These are phyloP conservation scores for Yamadazyma nakazawae DNA, from an alignment of 805 yeast genomes.

Conservation along the genomic window DNA sequence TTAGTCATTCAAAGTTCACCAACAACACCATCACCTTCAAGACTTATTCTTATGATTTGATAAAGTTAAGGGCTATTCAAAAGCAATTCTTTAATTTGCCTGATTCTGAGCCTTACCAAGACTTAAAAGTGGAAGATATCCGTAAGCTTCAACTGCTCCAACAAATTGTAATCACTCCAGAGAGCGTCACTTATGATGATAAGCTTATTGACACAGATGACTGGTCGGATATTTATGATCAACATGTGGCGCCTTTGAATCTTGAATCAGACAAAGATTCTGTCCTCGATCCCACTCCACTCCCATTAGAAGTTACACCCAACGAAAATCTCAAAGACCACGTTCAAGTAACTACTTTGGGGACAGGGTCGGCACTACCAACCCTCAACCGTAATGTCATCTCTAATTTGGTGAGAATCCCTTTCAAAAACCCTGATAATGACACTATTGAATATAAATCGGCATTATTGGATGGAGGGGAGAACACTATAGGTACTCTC, in stretches of 20 bases:
- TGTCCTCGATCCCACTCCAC: conserved; percentile 18
- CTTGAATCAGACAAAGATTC: conserved; percentile 12
- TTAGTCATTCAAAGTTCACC: conserved; percentile 68
- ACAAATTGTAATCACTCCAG: conserved; percentile 22
- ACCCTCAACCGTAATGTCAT: conserved; percentile 81
- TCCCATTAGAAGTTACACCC: conserved; percentile 13
- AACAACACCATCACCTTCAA: conserved; percentile 60
- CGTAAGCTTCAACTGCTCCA: conserved; percentile 32
- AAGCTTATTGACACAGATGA: conserved; percentile 13
- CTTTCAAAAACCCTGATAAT: conserved; percentile 28
- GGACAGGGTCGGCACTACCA: conserved; percentile 93
- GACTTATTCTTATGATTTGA: conserved; percentile 49
- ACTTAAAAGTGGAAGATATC: neutral
- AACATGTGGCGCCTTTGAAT: conserved; percentile 20
- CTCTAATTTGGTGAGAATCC: conserved; percentile 73
- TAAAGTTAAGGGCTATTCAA: conserved; percentile 58
- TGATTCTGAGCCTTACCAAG: conserved; percentile 17
- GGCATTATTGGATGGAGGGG: conserved; percentile 89
- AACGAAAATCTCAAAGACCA: conserved; percentile 38
- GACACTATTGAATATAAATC: conserved; percentile 34
- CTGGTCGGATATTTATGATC: conserved; percentile 34
- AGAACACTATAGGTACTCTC: conserved; percentile 77
- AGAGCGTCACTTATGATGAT: conserved; percentile 22
- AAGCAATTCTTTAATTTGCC: conserved; percentile 44
- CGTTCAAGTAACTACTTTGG: conserved; percentile 72